Percentiles rank a stretch among this genome's conserved stretches.
Evolutionary conservation across 495 filamentous ascomycete species (phyloP).

Genomic region (Geoglossum glabrum): DNA sequence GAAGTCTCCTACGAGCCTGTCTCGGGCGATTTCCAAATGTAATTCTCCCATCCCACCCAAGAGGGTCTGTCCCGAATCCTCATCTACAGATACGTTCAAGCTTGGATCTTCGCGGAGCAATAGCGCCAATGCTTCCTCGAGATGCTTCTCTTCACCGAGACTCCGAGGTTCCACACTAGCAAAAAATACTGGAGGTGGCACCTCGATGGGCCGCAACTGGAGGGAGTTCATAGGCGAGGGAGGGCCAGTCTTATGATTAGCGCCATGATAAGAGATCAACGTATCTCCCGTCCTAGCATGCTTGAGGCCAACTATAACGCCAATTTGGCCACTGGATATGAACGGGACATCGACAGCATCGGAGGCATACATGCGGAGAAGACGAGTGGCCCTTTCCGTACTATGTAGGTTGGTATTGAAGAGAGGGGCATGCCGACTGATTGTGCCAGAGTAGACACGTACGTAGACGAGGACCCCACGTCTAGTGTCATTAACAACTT

Average conservation of each 20-base stretch:
- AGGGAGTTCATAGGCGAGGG: conserved; percentile 52
- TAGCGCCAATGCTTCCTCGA: conserved; percentile 53
- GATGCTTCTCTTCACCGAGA: conserved; percentile 51
- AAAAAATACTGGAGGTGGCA: conserved; percentile 91
- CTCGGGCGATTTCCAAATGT: conserved; percentile 87
- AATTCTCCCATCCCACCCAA: conserved; percentile 93
- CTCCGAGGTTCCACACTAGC: conserved; percentile 76
- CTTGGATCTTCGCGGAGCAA: conserved; percentile 87
- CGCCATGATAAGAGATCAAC: conserved; percentile 48
- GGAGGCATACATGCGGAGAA: conserved; percentile 83
- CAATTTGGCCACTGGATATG: conserved; percentile 76
- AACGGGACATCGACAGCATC: conserved; percentile 67
- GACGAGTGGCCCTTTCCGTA: conserved; percentile 60
- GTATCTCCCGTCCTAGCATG: conserved; percentile 85
- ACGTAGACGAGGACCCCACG: conserved; percentile 83
- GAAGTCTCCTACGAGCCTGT: conserved; percentile 72
- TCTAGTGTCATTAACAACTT: conserved; percentile 75
- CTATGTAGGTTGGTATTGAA: conserved; percentile 76
- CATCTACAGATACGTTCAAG: conserved; percentile 63
- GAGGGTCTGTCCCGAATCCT: conserved; percentile 83
- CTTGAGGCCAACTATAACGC: conserved; percentile 85
- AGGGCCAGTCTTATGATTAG: conserved; percentile 35
- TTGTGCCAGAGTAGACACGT: conserved; percentile 69
- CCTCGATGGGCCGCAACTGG: conserved; percentile 70
- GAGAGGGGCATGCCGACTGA: conserved; percentile 50